Percentiles rank a stretch among this genome's conserved stretches.
phyloP scores from a whole-genome alignment of 2,329 filamentous ascomycete species.

The Dothistroma pini region DNA sequence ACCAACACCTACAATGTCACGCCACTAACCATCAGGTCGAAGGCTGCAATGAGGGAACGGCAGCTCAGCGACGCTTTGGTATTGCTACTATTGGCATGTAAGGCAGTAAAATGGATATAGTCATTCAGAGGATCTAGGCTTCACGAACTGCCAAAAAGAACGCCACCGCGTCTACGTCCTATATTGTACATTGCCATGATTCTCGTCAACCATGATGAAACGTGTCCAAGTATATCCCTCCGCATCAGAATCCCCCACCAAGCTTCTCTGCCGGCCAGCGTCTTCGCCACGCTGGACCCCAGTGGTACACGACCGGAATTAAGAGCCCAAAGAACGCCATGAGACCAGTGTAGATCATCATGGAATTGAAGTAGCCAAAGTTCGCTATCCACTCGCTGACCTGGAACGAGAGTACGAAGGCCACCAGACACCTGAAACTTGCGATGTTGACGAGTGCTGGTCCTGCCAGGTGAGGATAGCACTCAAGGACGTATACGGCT shows the following conservation, averaged over 20 bases:
- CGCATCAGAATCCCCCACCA: background rate
- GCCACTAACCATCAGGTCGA: no score
- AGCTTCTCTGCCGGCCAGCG: constrained; percentile 22
- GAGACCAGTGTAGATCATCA: constrained; percentile 31
- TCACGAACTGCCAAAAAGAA: no score
- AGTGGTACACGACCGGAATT: constrained; percentile 29
- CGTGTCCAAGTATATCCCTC: background rate
- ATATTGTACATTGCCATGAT: background rate
- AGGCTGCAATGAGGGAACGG: no score
- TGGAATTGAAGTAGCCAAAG: constrained; percentile 28
- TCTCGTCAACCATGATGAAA: background rate
- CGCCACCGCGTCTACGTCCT: background rate
- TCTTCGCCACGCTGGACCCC: constrained; percentile 21
- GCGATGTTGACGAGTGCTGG: constrained; percentile 34
- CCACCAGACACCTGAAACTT: constrained; percentile 31
- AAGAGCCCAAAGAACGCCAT: constrained; percentile 25
- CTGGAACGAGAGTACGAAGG: constrained; percentile 30
- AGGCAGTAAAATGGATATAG: no score
- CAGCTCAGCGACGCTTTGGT: no score
- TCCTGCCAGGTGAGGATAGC: constrained; percentile 33
- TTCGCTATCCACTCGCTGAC: constrained; percentile 29
- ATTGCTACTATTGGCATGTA: no score
- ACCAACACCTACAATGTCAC: no score
- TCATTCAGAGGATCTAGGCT: no score
- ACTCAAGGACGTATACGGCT: constrained; percentile 33